Percentiles rank a stretch among this genome's conserved stretches.
These are phyloP conservation scores for Fusarium setosum DNA, from an alignment of 2,329 filamentous ascomycete species.

Conservation along the genomic window DNA sequence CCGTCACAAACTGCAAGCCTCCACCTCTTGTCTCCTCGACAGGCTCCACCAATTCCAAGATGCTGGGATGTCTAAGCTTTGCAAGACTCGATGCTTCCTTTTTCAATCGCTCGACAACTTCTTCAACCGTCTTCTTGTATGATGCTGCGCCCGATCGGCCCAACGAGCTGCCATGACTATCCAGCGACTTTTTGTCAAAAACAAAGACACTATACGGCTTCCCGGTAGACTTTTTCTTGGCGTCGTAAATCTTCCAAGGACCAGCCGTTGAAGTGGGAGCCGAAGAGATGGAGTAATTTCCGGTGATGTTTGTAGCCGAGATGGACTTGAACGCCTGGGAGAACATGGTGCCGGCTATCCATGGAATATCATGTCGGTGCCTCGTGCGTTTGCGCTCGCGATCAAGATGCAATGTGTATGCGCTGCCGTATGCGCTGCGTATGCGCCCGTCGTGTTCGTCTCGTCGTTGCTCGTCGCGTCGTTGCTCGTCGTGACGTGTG, in stretches of 20 bases:
- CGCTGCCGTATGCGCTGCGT: too few species aligned
- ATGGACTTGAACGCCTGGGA: conserved; percentile 94
- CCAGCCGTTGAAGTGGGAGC: conserved; percentile 84
- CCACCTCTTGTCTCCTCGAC: conserved; percentile 94
- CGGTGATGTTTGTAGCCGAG: conserved; percentile 87
- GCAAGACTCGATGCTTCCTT: conserved; percentile 92
- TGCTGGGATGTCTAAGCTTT: conserved; percentile 87
- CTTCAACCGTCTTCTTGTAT: conserved; percentile 85
- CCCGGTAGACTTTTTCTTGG: conserved; percentile 94
- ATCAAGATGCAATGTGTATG: too few species aligned
- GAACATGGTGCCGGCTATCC: conserved; percentile 90
- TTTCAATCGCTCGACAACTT: conserved; percentile 90
- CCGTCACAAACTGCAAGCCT: conserved; percentile 94
- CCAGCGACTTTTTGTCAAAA: conserved; percentile 90
- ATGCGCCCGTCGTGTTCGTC: too few species aligned
- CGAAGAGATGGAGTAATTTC: conserved; percentile 87
- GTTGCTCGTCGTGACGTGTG: conserved; percentile 15
- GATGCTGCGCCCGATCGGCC: conserved; percentile 65
- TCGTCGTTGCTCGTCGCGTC: conserved; percentile 7
- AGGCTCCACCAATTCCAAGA: conserved; percentile 92
- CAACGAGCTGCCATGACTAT: conserved; percentile 61
- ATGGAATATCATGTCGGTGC: too few species aligned
- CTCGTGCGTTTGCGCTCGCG: too few species aligned
- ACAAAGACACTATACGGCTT: conserved; percentile 93
- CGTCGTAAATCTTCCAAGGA: conserved; percentile 97